Percentiles rank a stretch among this genome's conserved stretches.
phyloP scores from a whole-genome alignment of 2,329 filamentous ascomycete species.

The Hypoxylon sp. region DNA sequence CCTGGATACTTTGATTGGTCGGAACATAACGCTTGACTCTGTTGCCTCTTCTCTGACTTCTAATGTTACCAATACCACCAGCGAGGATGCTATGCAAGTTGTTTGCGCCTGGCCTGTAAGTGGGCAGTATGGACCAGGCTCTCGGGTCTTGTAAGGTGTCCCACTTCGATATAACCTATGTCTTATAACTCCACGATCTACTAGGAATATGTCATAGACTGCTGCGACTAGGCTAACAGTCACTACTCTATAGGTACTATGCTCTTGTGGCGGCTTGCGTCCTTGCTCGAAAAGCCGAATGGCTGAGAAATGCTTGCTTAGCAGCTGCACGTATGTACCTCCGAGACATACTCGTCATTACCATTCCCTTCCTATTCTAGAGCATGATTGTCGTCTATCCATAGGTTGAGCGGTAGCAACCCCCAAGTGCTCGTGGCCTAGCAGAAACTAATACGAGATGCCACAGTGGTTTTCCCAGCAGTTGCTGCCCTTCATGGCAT shows the following conservation, averaged over 20 bases:
- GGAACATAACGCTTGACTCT: constrained; percentile 35
- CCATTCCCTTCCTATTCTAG: background rate
- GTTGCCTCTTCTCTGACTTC: constrained; percentile 23
- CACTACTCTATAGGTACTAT: constrained; percentile 66
- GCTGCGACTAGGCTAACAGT: constrained; percentile 17
- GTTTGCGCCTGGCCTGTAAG: constrained; percentile 62
- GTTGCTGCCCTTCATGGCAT: constrained; percentile 76
- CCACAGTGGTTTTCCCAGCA: constrained; percentile 69
- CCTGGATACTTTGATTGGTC: constrained; percentile 48
- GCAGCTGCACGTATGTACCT: constrained; percentile 65
- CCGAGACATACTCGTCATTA: background rate
- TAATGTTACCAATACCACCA: constrained; percentile 44
- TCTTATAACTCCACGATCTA: background rate
- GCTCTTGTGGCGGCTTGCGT: constrained; percentile 74
- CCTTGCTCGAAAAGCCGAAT: constrained; percentile 72
- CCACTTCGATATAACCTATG: constrained; percentile 1
- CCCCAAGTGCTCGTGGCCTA: background rate
- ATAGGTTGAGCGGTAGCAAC: background rate
- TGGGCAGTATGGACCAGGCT: constrained; percentile 60
- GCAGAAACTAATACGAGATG: constrained; percentile 17
- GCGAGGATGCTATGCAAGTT: constrained; percentile 51
- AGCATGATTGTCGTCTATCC: background rate
- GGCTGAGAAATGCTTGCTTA: constrained; percentile 74
- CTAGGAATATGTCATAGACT: background rate
- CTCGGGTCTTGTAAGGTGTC: constrained; percentile 57